Conservation (phyloP, 2,329 filamentous ascomycete species). For the Colletotrichum sp. region DNA sequence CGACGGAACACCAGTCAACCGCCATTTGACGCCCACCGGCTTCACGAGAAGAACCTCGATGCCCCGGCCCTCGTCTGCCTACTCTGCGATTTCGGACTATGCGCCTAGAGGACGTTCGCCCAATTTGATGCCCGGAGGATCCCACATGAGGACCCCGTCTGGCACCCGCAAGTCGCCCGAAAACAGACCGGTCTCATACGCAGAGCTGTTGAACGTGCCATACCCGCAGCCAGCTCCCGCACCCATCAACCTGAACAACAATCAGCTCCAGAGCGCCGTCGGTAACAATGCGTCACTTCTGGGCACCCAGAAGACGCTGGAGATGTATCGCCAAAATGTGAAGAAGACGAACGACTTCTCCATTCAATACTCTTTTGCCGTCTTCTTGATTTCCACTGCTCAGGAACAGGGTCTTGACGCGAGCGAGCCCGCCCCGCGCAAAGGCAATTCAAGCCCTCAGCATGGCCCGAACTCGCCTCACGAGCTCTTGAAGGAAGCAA, state of each 20-base stretch:
- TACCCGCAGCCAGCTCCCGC: constrained; percentile 79
- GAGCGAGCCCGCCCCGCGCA: constrained; percentile 50
- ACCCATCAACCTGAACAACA: constrained; percentile 79
- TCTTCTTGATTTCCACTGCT: constrained; percentile 90
- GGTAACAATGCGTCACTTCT: constrained; percentile 91
- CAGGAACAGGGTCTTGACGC: constrained; percentile 73
- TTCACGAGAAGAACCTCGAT: constrained; percentile 62
- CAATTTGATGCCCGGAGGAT: constrained; percentile 44
- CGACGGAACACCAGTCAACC: constrained; percentile 57
- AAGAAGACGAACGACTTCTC: constrained; percentile 94
- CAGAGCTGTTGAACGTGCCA: constrained; percentile 68
- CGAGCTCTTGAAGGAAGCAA: constrained; percentile 84
- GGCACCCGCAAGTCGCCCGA: constrained; percentile 61
- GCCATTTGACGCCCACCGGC: constrained; percentile 67
- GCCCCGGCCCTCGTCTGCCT: constrained; percentile 76
- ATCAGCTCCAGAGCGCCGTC: constrained; percentile 76
- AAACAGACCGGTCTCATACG: constrained; percentile 57
- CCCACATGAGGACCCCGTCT: constrained; percentile 53
- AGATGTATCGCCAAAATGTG: constrained; percentile 96
- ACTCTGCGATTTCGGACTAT: constrained; percentile 76
- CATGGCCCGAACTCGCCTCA: constrained; percentile 56
- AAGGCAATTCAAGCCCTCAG: constrained; percentile 51
- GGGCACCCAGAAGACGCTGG: constrained; percentile 89
- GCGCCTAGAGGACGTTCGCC: constrained; percentile 68
- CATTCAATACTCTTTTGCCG: constrained; percentile 94